Evolutionary conservation across 2,329 filamentous ascomycete genomes (phyloP).

Genomic region (Rhinocladiella mackenziei): DNA sequence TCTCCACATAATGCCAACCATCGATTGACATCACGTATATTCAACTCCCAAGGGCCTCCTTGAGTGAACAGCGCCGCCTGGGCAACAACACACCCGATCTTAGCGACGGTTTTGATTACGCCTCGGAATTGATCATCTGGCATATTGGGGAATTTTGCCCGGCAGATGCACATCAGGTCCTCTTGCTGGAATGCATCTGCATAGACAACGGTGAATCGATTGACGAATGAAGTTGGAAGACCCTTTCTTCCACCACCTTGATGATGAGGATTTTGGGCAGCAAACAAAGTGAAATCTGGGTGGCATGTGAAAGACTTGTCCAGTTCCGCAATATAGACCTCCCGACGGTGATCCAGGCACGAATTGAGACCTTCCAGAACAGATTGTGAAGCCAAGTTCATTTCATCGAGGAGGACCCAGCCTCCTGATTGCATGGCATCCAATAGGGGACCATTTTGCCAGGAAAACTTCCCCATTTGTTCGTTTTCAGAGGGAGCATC

Average conservation of each 20-base stretch:
- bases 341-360: conserved; percentile 91
- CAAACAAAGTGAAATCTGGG: conserved; percentile 86
- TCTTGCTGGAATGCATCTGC: conserved; percentile 80
- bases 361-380: conserved; percentile 95
- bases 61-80: conserved; percentile 49
- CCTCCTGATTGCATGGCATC: conserved; percentile 95
- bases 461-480: conserved; percentile 83
- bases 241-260: conserved; percentile 95
- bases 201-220: conserved; percentile 96
- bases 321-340: conserved; percentile 91
- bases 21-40: conserved; percentile 80
- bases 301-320: conserved; percentile 92
- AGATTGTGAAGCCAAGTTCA: conserved; percentile 96
- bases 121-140: conserved; percentile 56
- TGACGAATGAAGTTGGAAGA: conserved; percentile 91
- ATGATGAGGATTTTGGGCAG: conserved; percentile 95
- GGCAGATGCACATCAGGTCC: conserved; percentile 78
- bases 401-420: conserved; percentile 96
- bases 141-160: conserved; percentile 67
- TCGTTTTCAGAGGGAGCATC: conserved; percentile 95
- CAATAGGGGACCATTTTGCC: conserved; percentile 92
- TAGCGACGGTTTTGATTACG: conserved; percentile 75
- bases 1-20: conserved; percentile 68
- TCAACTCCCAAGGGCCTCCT: conserved; percentile 91
- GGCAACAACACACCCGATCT: conserved; percentile 69